These are phyloP conservation scores for Colletotrichum euphorbiae DNA, from an alignment of 2,329 filamentous ascomycete genomes.

Conservation along the genomic window DNA sequence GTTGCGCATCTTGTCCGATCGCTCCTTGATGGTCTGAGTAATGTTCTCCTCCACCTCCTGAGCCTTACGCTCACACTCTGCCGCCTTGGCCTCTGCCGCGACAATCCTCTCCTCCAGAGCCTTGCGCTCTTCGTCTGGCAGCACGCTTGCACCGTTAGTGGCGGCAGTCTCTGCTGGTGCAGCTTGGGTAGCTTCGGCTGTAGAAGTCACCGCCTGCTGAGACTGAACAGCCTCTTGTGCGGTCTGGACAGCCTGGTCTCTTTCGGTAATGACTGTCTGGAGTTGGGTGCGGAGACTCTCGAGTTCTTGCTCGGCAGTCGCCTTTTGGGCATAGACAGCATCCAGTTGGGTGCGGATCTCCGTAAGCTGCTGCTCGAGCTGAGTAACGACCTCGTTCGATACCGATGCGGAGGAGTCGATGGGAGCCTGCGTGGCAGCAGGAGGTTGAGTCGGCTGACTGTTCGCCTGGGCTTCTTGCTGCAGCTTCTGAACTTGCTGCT, in stretches of 20 bases:
- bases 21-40: slow-evolving; percentile 70
- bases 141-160: slow-evolving; percentile 42
- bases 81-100: slow-evolving; percentile 69
- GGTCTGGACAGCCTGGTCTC: slow-evolving; percentile 68
- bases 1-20: slow-evolving; percentile 77
- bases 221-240: slow-evolving; percentile 44
- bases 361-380: slow-evolving; percentile 62
- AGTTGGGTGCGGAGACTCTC: slow-evolving; percentile 68
- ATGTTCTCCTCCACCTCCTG: slow-evolving; percentile 73
- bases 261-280: slow-evolving; percentile 69
- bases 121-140: slow-evolving; percentile 70
- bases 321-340: slow-evolving; percentile 74
- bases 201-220: slow-evolving; percentile 26
- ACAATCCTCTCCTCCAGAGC: slow-evolving; percentile 69
- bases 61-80: slow-evolving; percentile 72
- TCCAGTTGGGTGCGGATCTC: slow-evolving; percentile 72
- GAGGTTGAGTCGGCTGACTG: slow-evolving; percentile 52
- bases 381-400: slow-evolving; percentile 59
- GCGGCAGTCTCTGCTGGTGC: neutral
- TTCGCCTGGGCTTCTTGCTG: slow-evolving; percentile 52
- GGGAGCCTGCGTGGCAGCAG: slow-evolving; percentile 46
- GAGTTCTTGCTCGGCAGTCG: slow-evolving; percentile 73
- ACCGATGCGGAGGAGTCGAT: slow-evolving; percentile 55
- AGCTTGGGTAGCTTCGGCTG: neutral
- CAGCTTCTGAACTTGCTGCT: slow-evolving; percentile 54